Evolutionary conservation across 495 filamentous ascomycete genomes (phyloP).

Genomic region (Alectoria sarmentosa): DNA sequence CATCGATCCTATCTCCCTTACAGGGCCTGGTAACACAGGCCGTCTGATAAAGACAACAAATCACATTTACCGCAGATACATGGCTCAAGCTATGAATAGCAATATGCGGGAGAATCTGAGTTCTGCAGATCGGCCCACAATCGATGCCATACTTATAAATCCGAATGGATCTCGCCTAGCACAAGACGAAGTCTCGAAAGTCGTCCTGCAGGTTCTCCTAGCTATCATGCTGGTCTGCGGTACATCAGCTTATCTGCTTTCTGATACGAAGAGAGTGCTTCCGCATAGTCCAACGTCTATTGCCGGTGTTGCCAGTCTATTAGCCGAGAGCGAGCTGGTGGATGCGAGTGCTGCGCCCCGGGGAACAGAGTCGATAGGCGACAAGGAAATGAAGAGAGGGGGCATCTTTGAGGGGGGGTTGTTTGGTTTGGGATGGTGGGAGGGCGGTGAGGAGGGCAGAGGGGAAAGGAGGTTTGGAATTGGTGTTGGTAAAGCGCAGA

Average conservation of each 20-base stretch:
- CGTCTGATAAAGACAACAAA: not conserved
- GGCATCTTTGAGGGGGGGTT: not conserved
- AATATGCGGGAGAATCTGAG: not conserved
- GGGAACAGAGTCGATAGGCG: not conserved
- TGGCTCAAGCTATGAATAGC: not conserved
- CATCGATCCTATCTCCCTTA: not conserved
- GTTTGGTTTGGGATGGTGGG: not conserved
- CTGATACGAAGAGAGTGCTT: not conserved
- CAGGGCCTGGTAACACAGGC: not conserved
- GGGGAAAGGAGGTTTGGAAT: not conserved
- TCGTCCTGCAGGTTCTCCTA: not conserved
- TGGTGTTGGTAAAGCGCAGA: slow-evolving; percentile 1
- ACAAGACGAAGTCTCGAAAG: not conserved
- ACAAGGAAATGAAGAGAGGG: not conserved
- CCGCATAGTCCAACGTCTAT: slow-evolving; percentile 1
- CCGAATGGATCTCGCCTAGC: not conserved
- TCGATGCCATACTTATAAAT: not conserved
- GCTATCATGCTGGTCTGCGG: not conserved
- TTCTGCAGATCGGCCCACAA: not conserved
- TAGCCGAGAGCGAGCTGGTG: not conserved
- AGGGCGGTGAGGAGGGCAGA: not conserved
- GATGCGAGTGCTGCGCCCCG: not conserved
- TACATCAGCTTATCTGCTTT: not conserved
- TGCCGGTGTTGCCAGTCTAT: not conserved
- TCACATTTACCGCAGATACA: not conserved